Conservation (phyloP, 2,329 filamentous ascomycete species). For the Hymenoscyphus fraxineus region DNA sequence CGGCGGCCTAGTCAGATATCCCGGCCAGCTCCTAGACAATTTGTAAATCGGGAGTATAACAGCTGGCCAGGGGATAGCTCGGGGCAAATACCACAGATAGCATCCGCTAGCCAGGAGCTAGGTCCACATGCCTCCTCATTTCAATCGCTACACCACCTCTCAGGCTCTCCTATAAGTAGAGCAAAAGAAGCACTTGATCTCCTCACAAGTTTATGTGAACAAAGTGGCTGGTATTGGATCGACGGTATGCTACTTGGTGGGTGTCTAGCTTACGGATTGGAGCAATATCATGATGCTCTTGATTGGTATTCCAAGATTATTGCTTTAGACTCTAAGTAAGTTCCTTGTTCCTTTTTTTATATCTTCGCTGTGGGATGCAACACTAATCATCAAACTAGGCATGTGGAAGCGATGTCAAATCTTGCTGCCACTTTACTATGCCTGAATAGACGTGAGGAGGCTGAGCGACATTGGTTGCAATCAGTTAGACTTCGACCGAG, state of each 20-base stretch:
- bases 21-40: background rate
- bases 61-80: slow-evolving; percentile 17
- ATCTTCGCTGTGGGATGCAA: background rate
- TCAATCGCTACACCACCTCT: slow-evolving; percentile 18
- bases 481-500: slow-evolving; percentile 80
- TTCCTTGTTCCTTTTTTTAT: slow-evolving; percentile 7
- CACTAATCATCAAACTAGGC: slow-evolving; percentile 35
- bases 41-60: slow-evolving; percentile 11
- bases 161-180: slow-evolving; percentile 35
- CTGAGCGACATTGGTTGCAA: slow-evolving; percentile 77
- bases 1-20: slow-evolving; percentile 8
- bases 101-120: slow-evolving; percentile 23
- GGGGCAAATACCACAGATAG: slow-evolving; percentile 16
- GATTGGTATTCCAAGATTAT: slow-evolving; percentile 69
- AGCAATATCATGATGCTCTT: slow-evolving; percentile 73
- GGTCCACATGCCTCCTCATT: slow-evolving; percentile 31
- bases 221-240: slow-evolving; percentile 82
- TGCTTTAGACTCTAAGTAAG: slow-evolving; percentile 53
- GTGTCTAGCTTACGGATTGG: slow-evolving; percentile 85
- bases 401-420: slow-evolving; percentile 92
- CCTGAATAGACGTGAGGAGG: slow-evolving; percentile 76
- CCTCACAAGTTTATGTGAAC: slow-evolving; percentile 69
- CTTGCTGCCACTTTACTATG: slow-evolving; percentile 85
- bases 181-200: slow-evolving; percentile 66
- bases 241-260: slow-evolving; percentile 90